A percentile compares a stretch with the other conserved stretches of the same genome.
Evolutionary conservation across 176 grass and related monocot genomes (phyloP).

Genomic region (Metroxylon sagu): DNA sequence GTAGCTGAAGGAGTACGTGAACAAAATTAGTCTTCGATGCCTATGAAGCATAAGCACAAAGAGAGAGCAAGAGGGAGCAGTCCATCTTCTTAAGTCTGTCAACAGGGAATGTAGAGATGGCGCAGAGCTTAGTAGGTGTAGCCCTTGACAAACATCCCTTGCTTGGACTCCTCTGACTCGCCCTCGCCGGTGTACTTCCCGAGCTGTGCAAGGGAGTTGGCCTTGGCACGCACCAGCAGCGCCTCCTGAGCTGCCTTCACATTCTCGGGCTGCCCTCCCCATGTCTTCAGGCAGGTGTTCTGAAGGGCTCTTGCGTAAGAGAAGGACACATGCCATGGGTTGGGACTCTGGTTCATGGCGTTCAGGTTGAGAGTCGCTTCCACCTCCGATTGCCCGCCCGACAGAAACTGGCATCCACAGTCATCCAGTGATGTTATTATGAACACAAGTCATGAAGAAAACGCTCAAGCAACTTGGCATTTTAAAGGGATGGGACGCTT

Average conservation of each 20-base stretch:
- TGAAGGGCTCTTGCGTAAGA: constrained; percentile 19
- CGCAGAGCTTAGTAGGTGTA: constrained; percentile 3
- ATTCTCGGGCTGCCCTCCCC: constrained; percentile 9
- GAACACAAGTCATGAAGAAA: too few species aligned
- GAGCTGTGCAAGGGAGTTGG: constrained; percentile 17
- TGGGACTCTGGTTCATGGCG: constrained; percentile 17
- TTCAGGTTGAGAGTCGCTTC: constrained; percentile 15
- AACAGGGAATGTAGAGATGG: not conserved
- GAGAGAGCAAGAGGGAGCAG: too few species aligned
- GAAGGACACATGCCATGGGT: constrained; percentile 15
- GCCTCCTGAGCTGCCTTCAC: constrained; percentile 10
- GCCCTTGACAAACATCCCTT: constrained; percentile 16
- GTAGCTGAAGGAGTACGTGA: too few species aligned
- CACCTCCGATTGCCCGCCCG: constrained; percentile 22
- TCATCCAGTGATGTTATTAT: not conserved
- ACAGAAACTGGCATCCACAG: constrained; percentile 4
- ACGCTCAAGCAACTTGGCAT: too few species aligned
- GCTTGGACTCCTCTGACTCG: constrained; percentile 8
- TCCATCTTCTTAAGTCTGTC: too few species aligned
- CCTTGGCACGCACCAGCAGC: constrained; percentile 16
- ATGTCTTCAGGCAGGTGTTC: constrained; percentile 24
- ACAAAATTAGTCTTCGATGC: too few species aligned
- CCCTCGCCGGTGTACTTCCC: constrained; percentile 16
- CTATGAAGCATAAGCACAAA: too few species aligned
- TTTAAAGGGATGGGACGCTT: not conserved